Evolutionary conservation across 2,329 filamentous ascomycete genomes (phyloP).

Genomic region (Knufia fluminis): DNA sequence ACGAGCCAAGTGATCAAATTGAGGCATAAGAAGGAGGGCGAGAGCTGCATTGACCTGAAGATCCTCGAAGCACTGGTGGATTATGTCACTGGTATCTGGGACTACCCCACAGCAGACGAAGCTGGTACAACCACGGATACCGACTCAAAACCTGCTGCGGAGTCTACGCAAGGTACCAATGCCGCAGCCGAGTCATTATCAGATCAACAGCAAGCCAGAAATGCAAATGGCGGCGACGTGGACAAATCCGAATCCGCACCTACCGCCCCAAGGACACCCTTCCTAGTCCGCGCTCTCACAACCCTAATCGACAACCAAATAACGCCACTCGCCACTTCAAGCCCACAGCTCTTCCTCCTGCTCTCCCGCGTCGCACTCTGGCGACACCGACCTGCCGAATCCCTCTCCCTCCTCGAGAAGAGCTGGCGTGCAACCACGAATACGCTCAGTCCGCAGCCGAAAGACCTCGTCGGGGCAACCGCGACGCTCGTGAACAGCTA

Average conservation of each 20-base stretch:
- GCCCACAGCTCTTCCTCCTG: constrained; percentile 67
- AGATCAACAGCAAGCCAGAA: background rate
- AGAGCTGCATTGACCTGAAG: constrained; percentile 66
- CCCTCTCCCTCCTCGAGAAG: constrained; percentile 78
- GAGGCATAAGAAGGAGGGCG: constrained; percentile 55
- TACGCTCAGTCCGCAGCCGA: constrained; percentile 55
- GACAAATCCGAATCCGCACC: constrained; percentile 5
- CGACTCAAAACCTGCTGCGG: too few species aligned
- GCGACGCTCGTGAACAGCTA: constrained; percentile 73
- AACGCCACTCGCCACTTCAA: constrained; percentile 73
- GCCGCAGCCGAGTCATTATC: background rate
- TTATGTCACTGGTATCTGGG: constrained; percentile 51
- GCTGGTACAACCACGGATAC: constrained; percentile 2
- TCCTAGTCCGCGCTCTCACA: constrained; percentile 42
- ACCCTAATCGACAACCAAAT: constrained; percentile 66
- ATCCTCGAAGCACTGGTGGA: constrained; percentile 64
- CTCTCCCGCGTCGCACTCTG: constrained; percentile 65
- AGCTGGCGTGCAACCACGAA: constrained; percentile 68
- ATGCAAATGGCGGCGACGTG: background rate
- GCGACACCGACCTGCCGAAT: constrained; percentile 58
- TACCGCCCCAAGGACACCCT: constrained; percentile 46
- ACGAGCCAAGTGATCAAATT: constrained; percentile 68
- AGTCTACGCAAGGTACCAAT: too few species aligned
- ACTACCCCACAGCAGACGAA: constrained; percentile 23
- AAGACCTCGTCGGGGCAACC: constrained; percentile 65